A percentile compares a stretch with the other conserved stretches of the same genome.
These are phyloP conservation scores for Fusarium tricinctum DNA, from an alignment of 2,329 filamentous ascomycete genomes.

Conservation along the genomic window DNA sequence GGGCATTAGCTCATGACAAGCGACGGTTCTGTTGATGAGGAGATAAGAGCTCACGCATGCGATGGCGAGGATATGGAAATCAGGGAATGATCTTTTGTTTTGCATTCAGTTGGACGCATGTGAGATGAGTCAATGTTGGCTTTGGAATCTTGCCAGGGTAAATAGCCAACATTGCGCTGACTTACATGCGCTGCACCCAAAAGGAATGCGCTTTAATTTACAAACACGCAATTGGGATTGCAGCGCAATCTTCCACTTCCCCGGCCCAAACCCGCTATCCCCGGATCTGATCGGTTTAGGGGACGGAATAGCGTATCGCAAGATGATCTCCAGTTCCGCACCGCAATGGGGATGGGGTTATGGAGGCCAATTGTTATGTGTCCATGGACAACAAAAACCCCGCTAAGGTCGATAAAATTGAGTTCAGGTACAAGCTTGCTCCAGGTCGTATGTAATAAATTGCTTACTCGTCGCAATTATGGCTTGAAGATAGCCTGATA, in stretches of 20 bases:
- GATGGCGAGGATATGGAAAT: background rate
- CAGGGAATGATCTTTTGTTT: conserved; percentile 24
- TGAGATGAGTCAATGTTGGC: background rate
- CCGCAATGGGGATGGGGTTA: conserved; percentile 2
- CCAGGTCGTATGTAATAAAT: background rate
- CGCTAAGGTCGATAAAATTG: background rate
- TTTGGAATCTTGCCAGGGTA: background rate
- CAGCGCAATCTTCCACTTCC: conserved; percentile 26
- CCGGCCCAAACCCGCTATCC: conserved; percentile 9
- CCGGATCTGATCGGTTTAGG: conserved; percentile 5
- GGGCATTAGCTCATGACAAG: background rate
- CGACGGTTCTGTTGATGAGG: conserved; percentile 20
- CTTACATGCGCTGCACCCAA: background rate
- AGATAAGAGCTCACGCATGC: conserved; percentile 23
- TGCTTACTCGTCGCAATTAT: background rate
- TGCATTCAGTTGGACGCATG: background rate
- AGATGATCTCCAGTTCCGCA: conserved; percentile 2
- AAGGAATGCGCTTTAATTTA: background rate
- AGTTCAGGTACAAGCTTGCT: background rate
- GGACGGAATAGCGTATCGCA: conserved; percentile 1
- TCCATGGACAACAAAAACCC: background rate
- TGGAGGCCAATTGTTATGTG: background rate
- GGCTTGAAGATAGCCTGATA: too few relatives aligned
- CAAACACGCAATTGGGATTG: background rate
- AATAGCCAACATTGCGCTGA: background rate